Evolutionary conservation across 495 filamentous ascomycete genomes (phyloP).

Genomic region (Hypoxylon intermedium): DNA sequence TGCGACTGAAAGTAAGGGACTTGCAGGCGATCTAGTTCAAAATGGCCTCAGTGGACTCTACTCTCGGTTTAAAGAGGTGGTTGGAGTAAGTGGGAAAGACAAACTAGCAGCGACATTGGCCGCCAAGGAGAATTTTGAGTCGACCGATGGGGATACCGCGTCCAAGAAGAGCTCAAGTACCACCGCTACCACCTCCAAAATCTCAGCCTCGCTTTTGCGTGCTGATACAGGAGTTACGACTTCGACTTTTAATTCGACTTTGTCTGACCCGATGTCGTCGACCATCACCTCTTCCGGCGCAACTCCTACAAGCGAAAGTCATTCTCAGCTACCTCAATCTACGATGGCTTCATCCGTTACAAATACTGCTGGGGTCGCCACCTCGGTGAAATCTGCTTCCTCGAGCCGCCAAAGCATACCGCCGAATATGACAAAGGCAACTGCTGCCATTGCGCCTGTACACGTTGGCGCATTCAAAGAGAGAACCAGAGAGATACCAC

Average conservation of each 20-base stretch:
- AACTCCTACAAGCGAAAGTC: conserved; percentile 45
- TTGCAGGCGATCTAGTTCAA: conserved; percentile 74
- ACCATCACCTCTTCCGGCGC: conserved; percentile 47
- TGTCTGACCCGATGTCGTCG: conserved; percentile 48
- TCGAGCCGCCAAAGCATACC: conserved; percentile 57
- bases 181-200: conserved; percentile 50
- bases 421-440: conserved; percentile 56
- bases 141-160: conserved; percentile 48
- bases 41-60: conserved; percentile 87
- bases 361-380: conserved; percentile 47
- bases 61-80: conserved; percentile 77
- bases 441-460: conserved; percentile 58
- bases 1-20: conserved; percentile 67
- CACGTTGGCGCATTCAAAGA: conserved; percentile 65
- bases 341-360: conserved; percentile 64
- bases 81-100: conserved; percentile 70
- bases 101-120: conserved; percentile 43
- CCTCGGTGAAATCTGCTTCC: conserved; percentile 61
- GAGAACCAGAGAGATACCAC: conserved; percentile 44
- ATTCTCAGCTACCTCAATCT: conserved; percentile 51
- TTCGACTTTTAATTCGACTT: conserved; percentile 46
- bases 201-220: conserved; percentile 40
- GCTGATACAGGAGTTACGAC: conserved; percentile 47
- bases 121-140: conserved; percentile 37
- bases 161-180: conserved; percentile 47